Base-by-base conservation (phyloP, 768 basidiomycete genomes). In the Russula sp. region DNA sequence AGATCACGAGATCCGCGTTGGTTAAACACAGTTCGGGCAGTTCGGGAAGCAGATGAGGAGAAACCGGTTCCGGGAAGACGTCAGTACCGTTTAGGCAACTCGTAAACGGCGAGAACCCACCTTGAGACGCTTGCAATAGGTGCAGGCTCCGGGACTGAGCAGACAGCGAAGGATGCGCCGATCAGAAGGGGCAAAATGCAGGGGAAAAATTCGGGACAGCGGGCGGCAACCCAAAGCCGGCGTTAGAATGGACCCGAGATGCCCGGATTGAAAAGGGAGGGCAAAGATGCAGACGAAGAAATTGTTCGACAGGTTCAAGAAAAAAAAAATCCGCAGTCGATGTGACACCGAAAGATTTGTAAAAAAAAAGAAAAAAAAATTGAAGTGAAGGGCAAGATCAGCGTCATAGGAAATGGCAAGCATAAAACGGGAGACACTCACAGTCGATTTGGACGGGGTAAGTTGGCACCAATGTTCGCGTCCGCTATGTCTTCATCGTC, bases 121-220 rank as follows among this genome's bases (percentile, higher is more conserved):
- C 86, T 93, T 93, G 70, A 92, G 84, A 71, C 85, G 88, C 74
- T 91, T 93, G 81, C 91, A 93, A 70, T 92, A 84, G 3, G 82
- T 87, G 74, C 91, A 93, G 48, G 91, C 91, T 61, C 91, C 89
- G 66, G 86, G 85, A 48, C 89, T 92, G 72, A 48, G 37, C 31
- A 39, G 40, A 52, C 20, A 54, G 56, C 61, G 51, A 31, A 20
- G 50, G 31, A 50, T 34, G 10, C 54, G 50, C 31, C 37, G 27
- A 56, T 32, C 57, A 31, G 13, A 55, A 61, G 40, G 31, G 54
- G n/a, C 10, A 57, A 47, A 56, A 18, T 11, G 35, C 20, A 34
- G 53, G 53, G 55, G 53, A 57, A 27, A 32, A 55, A 5, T 40
- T 54, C 48, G 64, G 50, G 31, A 52, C 13, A 59, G 54, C 57